Conservation (phyloP, 768 basidiomycete species). For the Tylopilus cervinicoccineus region DNA sequence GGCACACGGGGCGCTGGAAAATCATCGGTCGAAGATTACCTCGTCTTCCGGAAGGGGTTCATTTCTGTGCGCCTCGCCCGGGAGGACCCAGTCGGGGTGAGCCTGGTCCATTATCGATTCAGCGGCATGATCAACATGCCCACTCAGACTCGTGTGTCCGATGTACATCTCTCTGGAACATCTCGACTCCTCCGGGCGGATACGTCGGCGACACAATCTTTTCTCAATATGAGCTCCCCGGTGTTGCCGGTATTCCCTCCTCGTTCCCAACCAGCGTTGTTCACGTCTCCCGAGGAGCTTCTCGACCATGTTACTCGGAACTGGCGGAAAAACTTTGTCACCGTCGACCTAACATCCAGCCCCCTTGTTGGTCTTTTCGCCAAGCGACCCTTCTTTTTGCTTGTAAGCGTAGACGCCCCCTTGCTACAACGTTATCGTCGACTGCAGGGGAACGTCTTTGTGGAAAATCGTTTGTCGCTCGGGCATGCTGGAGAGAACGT, state of each 20-base stretch:
- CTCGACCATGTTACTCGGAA: conserved; percentile 74
- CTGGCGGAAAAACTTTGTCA: conserved; percentile 82
- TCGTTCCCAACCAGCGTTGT: conserved; percentile 27
- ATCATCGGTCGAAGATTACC: conserved; percentile 54
- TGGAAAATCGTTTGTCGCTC: background rate
- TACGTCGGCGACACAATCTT: conserved; percentile 9
- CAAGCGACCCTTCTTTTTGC: conserved; percentile 87
- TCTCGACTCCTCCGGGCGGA: background rate
- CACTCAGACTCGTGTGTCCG: background rate
- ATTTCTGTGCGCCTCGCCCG: conserved; percentile 40
- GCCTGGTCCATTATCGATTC: too few species aligned
- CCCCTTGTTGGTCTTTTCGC: conserved; percentile 63
- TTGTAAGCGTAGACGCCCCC: conserved; percentile 82
- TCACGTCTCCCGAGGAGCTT: conserved; percentile 47
- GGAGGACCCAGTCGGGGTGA: conserved; percentile 18
- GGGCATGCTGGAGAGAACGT: conserved; percentile 7
- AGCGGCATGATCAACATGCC: too few species aligned
- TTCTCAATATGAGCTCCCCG: conserved; percentile 22
- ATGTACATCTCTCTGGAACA: background rate
- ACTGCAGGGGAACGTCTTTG: conserved; percentile 42
- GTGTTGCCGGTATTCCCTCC: conserved; percentile 17
- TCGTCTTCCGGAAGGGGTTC: conserved; percentile 59
- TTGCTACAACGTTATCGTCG: conserved; percentile 64
- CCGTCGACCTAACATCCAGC: conserved; percentile 58
- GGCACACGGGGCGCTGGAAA: conserved; percentile 64